Evolutionary conservation across 106 monocot species (phyloP), one percentile per base, ranked within the genome.

Genomic region (Allium cepa): DNA sequence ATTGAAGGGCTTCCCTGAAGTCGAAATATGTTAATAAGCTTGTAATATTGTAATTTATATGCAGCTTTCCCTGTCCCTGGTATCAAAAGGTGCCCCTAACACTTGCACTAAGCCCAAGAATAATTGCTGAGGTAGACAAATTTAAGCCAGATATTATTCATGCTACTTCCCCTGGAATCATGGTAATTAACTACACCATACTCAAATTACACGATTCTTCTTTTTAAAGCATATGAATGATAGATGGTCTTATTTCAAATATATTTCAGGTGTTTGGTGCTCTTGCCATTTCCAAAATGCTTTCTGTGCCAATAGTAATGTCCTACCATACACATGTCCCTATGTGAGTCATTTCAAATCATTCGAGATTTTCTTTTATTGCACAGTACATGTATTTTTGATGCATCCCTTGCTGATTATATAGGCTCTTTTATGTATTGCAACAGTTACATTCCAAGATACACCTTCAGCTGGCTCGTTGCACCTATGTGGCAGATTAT

Each of bases 251-350:
- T 46, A 1, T 57, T 15, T 51, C 50, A 52, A 1, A 26, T 66
- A 26, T 51, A 3, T 73, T 72, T 60, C 86, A 97, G 96, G 96
- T 92, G 16, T 99, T 99, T 78, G 97, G 97, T 63, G 97, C 97
- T 56, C 90, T 99, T 47, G 67, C 77, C 68, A 99, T 99, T 67
- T 81, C 97, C 26, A 99, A 92, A 72, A 57, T 99, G 60, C 84
- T 99, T 14, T 79, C 67, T 47, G 84, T 90, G 46, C 92, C 97
- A 7, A 66, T 99, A 28, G 97, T 99, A 46, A 89, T 99, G 97
- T 90, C 92, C 7, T 99, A 99, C 63, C 97, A 99, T 81, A 99
- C 97, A 9, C 97, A 99, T 81, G 92, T 99, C 59, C 97, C 97
- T 68, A 75, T 88, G 97, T 92, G 64, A 82, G 89, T 79, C 51